These are phyloP conservation scores for Metschnikowia amazonensis DNA, from an alignment of 805 yeast species.

Conservation along the genomic window DNA sequence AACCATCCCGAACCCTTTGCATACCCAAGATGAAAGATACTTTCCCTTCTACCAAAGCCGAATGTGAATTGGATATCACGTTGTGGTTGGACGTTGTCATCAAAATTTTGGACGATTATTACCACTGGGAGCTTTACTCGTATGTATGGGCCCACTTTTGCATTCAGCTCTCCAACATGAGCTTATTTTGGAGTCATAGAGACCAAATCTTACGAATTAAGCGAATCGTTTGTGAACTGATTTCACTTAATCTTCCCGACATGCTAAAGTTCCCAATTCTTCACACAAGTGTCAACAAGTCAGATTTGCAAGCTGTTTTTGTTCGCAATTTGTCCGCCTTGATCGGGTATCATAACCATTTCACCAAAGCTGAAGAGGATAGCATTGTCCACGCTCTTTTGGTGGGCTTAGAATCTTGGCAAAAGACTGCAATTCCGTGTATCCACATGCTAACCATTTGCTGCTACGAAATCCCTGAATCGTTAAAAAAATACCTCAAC, in stretches of 20 bases:
- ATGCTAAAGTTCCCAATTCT: slow-evolving; percentile 32
- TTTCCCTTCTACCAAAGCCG: not conserved
- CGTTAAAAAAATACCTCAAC: slow-evolving; percentile 63
- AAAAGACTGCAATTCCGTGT: slow-evolving; percentile 72
- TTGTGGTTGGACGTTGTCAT: slow-evolving; percentile 51
- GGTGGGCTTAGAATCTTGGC: slow-evolving; percentile 68
- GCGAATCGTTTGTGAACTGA: slow-evolving; percentile 54
- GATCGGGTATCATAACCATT: slow-evolving; percentile 53
- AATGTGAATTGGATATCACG: slow-evolving; percentile 37
- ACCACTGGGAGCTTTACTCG: slow-evolving; percentile 70
- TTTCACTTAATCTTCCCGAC: slow-evolving; percentile 46
- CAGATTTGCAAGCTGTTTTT: slow-evolving; percentile 63
- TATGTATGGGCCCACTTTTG: slow-evolving; percentile 64
- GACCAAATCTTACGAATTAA: slow-evolving; percentile 40
- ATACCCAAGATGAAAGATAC: not conserved
- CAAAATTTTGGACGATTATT: slow-evolving; percentile 47
- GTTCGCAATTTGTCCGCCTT: slow-evolving; percentile 61
- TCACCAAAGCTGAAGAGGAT: slow-evolving; percentile 58
- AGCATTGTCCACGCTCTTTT: slow-evolving; percentile 57
- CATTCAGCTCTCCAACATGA: slow-evolving; percentile 60
- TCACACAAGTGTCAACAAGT: slow-evolving; percentile 40
- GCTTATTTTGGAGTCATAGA: slow-evolving; percentile 44
- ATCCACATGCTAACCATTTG: slow-evolving; percentile 72
- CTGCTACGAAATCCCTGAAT: slow-evolving; percentile 74
- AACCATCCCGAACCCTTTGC: slow-evolving; percentile 28